Conservation (phyloP, 768 basidiomycete species). For the Baorangia bicolor region DNA sequence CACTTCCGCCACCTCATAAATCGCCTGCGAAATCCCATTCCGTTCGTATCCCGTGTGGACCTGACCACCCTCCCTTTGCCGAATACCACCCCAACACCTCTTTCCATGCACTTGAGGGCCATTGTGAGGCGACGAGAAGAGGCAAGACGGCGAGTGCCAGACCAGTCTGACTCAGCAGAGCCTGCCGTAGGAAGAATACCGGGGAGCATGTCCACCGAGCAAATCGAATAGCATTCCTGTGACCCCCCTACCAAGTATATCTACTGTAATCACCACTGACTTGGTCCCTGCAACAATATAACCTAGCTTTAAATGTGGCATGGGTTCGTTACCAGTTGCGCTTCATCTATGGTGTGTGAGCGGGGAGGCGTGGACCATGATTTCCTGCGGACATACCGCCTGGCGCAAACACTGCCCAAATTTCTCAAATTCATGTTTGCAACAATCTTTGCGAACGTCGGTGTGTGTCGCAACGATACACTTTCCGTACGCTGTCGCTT, state of each 20-base stretch:
- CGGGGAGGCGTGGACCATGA: background rate
- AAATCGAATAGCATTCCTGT: conserved; percentile 20
- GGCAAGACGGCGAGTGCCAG: conserved; percentile 35
- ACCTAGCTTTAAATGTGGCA: background rate
- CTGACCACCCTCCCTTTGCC: conserved; percentile 53
- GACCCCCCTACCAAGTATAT: conserved; percentile 6
- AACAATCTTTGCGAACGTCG: conserved; percentile 82
- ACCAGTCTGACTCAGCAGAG: conserved; percentile 21
- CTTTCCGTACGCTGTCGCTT: conserved; percentile 82
- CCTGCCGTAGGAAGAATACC: conserved; percentile 33
- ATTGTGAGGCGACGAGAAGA: conserved; percentile 50
- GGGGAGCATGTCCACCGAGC: conserved; percentile 28
- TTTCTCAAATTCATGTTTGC: conserved; percentile 77
- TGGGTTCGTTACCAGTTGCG: conserved; percentile 47
- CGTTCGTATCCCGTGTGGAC: conserved; percentile 30
- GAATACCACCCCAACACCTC: conserved; percentile 54
- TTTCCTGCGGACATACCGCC: conserved; percentile 54
- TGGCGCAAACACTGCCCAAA: conserved; percentile 82
- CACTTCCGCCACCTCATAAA: conserved; percentile 49
- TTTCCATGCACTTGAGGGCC: conserved; percentile 49
- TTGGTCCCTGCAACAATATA: conserved; percentile 6
- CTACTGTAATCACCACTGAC: conserved; percentile 18
- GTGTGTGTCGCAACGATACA: conserved; percentile 82
- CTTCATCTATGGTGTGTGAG: conserved; percentile 43
- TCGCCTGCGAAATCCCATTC: conserved; percentile 56